Percentiles rank a stretch among this genome's conserved stretches.
Conservation (phyloP, 306 rosid species). For the Arachis hypogaea region DNA sequence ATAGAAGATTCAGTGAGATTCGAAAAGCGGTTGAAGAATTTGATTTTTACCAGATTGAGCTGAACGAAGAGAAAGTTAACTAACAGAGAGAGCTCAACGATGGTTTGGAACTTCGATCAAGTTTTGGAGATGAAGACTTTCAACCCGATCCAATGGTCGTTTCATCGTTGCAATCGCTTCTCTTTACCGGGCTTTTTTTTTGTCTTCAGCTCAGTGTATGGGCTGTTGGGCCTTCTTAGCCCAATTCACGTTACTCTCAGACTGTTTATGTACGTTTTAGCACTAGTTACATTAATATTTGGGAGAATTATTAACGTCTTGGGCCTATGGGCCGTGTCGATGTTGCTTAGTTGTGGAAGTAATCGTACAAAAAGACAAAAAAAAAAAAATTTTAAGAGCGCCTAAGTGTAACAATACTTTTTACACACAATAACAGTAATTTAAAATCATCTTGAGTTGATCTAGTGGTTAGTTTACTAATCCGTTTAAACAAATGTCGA, state of each 20-base stretch:
- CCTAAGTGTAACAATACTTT: too few relatives aligned
- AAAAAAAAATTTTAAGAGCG: too few relatives aligned
- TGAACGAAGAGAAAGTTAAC: conserved; percentile 15
- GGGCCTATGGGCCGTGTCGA: too few relatives aligned
- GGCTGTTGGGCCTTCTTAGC: neutral
- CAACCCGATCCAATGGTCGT: conserved; percentile 28
- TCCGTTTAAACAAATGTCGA: too few relatives aligned
- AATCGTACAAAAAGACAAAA: too few relatives aligned
- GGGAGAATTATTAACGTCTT: too few relatives aligned
- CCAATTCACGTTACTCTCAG: neutral
- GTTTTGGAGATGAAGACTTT: conserved; percentile 11
- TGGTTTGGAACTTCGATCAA: neutral
- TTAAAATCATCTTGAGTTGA: too few relatives aligned
- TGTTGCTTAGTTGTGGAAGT: too few relatives aligned
- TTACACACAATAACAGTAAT: too few relatives aligned
- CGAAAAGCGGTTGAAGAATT: neutral
- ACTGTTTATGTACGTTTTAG: too few relatives aligned
- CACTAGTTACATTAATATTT: too few relatives aligned
- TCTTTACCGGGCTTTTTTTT: neutral
- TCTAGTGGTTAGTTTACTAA: too few relatives aligned
- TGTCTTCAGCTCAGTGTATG: neutral
- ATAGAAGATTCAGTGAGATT: neutral
- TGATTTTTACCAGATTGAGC: conserved; percentile 15
- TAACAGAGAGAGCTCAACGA: conserved; percentile 5
- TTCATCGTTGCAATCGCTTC: neutral